Percentiles rank a stretch among this genome's conserved stretches.
phyloP scores from a whole-genome alignment of 495 filamentous ascomycete genomes.

The Podospora bellae-mahoneyi region DNA sequence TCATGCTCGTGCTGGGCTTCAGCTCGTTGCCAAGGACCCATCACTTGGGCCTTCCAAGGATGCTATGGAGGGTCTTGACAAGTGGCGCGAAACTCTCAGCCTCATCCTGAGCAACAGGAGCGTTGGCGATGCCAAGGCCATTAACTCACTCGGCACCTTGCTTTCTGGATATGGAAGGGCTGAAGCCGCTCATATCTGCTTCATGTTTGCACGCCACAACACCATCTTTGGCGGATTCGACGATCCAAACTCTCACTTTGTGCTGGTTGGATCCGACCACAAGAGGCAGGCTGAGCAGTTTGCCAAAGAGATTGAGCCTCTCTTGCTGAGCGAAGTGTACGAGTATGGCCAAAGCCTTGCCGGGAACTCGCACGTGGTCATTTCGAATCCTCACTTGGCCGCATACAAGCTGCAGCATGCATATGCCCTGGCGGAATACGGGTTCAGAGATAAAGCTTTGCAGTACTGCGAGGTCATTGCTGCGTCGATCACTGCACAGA shows the following conservation, averaged over 20 bases:
- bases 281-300: slow-evolving; percentile 60
- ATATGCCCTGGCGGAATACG: slow-evolving; percentile 75
- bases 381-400: slow-evolving; percentile 75
- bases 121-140: slow-evolving; percentile 67
- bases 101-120: slow-evolving; percentile 85
- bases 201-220: slow-evolving; percentile 54
- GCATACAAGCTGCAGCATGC: slow-evolving; percentile 88
- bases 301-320: slow-evolving; percentile 73
- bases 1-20: slow-evolving; percentile 85
- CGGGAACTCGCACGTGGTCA: slow-evolving; percentile 48
- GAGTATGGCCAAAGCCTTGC: slow-evolving; percentile 76
- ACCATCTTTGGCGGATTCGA: slow-evolving; percentile 77
- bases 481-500: slow-evolving; percentile 73
- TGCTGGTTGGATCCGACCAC: slow-evolving; percentile 81
- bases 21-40: slow-evolving; percentile 72
- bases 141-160: slow-evolving; percentile 77
- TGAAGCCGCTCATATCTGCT: slow-evolving; percentile 90
- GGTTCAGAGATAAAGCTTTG: slow-evolving; percentile 75
- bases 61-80: slow-evolving; percentile 78
- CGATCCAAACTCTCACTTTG: slow-evolving; percentile 72
- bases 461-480: slow-evolving; percentile 87
- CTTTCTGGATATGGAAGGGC: slow-evolving; percentile 81
- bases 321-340: slow-evolving; percentile 88
- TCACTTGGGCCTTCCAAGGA: slow-evolving; percentile 62
- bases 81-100: slow-evolving; percentile 87